Evolutionary conservation across 108 stramenopile genomes (phyloP), one percentile per base, ranked within the genome.

Genomic region (Nitzschia inconspicua): DNA sequence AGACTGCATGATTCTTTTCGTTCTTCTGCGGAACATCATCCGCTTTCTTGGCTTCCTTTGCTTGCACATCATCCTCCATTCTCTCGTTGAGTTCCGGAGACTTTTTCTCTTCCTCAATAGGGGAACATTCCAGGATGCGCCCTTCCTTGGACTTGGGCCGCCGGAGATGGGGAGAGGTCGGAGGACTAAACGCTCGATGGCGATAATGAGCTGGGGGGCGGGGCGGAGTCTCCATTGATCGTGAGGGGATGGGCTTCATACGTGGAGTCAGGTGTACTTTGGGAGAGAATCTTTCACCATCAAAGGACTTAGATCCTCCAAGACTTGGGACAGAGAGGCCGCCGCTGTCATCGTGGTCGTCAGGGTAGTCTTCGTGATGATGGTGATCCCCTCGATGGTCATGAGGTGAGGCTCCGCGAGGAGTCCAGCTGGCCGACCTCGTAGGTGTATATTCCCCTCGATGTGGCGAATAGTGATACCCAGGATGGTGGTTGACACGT

Each of bases 311-410:
- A n/a, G 61, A 62, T 29, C 47, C 56, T n/a, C 63, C 63, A 29
- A 72, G 30, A 44, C 25, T 43, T 34, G 70, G 70, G n/a, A 72
- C 70, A 0, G 70, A 42, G 22, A 72, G 44, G 18, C 63, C 53
- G 25, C 52, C 43, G 44, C 49, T 51, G 23, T 35, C 47, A 4
- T 44, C 49, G 28, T 36, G 27, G 27, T 29, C 14, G 18, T 51
- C 50, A 29, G 5, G 13, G 36, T 52, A 43, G 34, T 68, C 35
- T 16, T 41, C 35, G 56, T 51, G 47, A 16, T 57, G 20, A 11
- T 24, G 35, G 47, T 41, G 13, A 40, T 28, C 41, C 14, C 19
- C 23, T 11, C 23, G 52, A 31, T 53, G 52, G 23, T 61, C 47
- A 7, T 32, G 43, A 1, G 44, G 60, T 20, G 40, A 48, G 27